These are phyloP conservation scores for Tulasnella sp. DNA, from an alignment of 768 basidiomycete genomes.

Conservation along the genomic window DNA sequence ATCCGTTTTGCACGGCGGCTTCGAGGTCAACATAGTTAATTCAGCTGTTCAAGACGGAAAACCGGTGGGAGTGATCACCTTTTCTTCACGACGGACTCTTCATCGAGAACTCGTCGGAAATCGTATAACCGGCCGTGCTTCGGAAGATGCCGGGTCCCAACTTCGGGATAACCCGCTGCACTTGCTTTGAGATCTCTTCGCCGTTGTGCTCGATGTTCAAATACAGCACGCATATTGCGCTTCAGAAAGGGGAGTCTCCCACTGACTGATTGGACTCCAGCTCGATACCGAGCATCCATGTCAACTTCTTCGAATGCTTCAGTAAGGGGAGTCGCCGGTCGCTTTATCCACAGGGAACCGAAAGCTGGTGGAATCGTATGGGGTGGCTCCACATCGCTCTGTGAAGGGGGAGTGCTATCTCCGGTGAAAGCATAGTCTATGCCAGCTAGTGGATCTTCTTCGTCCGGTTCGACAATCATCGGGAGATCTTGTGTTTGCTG, in stretches of 20 bases:
- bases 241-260: not conserved
- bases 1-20: not conserved
- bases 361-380: not conserved
- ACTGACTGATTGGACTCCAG: not conserved
- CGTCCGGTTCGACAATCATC: not conserved
- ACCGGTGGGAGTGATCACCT: not conserved
- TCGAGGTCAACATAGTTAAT: not conserved
- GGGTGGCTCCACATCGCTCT: not conserved
- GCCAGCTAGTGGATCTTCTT: not conserved
- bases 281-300: not conserved
- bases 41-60: not conserved
- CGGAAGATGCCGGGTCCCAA: too few relatives aligned
- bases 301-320: not conserved
- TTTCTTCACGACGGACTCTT: not conserved
- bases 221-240: not conserved
- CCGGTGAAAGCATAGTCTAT: not conserved
- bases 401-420: not conserved
- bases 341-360: not conserved
- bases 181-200: not conserved
- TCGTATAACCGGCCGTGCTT: not conserved
- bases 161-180: not conserved
- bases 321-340: not conserved
- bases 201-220: not conserved
- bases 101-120: not conserved
- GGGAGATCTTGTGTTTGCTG: not conserved